Evolutionary conservation across 1,139 yeast genomes (phyloP), one percentile per base, ranked within the genome.

Genomic region (Taphrina pruni): DNA sequence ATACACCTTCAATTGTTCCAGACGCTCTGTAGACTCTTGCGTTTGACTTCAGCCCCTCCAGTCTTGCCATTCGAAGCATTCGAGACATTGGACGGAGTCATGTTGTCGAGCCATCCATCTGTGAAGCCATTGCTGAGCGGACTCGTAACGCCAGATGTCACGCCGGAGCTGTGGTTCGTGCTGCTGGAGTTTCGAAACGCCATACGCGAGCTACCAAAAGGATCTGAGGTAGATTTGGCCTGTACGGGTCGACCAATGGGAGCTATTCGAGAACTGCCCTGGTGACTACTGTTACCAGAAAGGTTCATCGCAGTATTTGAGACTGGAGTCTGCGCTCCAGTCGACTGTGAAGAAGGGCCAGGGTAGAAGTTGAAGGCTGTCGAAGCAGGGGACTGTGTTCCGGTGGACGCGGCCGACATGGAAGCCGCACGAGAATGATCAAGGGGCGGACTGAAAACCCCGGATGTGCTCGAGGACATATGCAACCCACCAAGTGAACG

Each of bases 301-400:
- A n/a, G n/a, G 14, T 14, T 41, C 32, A 36, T 39, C 8, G 12
- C 60, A 6, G 36, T 26, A 35, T 12, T 35, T 12, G 41, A 20
- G 26, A 32, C 41, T 12, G 51, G 52, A 14, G 39, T 14, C 54
- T 26, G n/a, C 11, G 39, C 26, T 6, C 43, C 43, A 5, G 7
- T 12, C 12, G 52, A 26, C 17, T 43, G 54, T 7, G 62, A 5
- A 6, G 54, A n/a, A 5, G 62, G 62, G 6, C 43, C 43, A 17
- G 62, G 9, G 32, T 36, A 58, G 52, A 58, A 58, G 26, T 58
- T 58, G 62, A 58, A 58, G 6, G 62, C 62, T n/a, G 58, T 38
- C 17, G 58, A 38, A 54, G 58, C 41, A 7, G 62, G 43, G 7
- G 51, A 43, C 26, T 20, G 43, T 11, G 62, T 36, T 11, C 46